Percentiles rank a stretch among this genome's conserved stretches.
phyloP scores from a whole-genome alignment of 306 rosid species.

The Dalbergia cochinchinensis region DNA sequence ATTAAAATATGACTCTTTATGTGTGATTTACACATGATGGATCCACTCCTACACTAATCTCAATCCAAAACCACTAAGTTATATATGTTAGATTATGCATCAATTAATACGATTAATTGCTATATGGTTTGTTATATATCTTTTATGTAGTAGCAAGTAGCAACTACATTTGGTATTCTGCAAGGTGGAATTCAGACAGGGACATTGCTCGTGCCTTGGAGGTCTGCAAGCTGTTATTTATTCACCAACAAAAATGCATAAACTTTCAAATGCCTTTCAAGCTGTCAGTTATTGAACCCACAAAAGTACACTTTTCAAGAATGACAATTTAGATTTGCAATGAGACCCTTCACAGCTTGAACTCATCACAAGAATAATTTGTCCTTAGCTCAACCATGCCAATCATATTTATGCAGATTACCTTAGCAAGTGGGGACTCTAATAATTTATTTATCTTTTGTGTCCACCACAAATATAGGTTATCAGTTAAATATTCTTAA shows the following conservation, averaged over 20 bases:
- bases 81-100: too few species aligned
- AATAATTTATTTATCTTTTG: background rate
- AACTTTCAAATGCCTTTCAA: background rate
- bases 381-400: slow-evolving; percentile 24
- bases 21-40: too few species aligned
- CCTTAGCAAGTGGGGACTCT: slow-evolving; percentile 29
- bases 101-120: too few species aligned
- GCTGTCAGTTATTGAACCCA: slow-evolving; percentile 30
- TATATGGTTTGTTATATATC: too few species aligned
- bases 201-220: background rate
- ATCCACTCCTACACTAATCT: too few species aligned
- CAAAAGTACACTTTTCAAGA: slow-evolving; percentile 11
- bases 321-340: slow-evolving; percentile 22
- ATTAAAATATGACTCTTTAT: too few species aligned
- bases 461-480: slow-evolving; percentile 2
- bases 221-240: background rate
- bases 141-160: too few species aligned
- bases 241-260: background rate
- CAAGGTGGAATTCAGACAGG: too few species aligned
- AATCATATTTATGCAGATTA: slow-evolving; percentile 32
- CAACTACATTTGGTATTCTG: too few species aligned
- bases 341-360: background rate
- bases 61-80: too few species aligned
- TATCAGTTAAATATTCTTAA: background rate
- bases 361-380: background rate